A percentile compares a stretch with the other conserved stretches of the same genome.
Evolutionary conservation across 306 rosid species (phyloP).

Genomic region (Styphnolobium japonicum): DNA sequence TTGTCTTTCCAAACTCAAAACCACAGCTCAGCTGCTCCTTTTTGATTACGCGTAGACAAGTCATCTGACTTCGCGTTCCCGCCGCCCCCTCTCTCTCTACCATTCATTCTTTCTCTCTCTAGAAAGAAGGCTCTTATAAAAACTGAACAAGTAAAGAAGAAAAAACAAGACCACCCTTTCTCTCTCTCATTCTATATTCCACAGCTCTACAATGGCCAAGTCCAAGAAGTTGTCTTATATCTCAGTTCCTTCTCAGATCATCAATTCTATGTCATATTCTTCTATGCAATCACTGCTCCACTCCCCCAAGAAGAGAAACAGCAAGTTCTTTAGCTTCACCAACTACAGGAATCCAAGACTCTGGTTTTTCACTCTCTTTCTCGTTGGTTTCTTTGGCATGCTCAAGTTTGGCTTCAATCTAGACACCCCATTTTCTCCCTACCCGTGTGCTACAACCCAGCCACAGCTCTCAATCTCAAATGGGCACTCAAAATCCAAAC

Average conservation of each 20-base stretch:
- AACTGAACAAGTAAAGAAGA: background rate
- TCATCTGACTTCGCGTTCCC: conserved; percentile 38
- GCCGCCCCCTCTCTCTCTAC: conserved; percentile 45
- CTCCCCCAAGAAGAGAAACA: conserved; percentile 64
- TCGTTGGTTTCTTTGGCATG: conserved; percentile 50
- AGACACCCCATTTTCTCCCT: conserved; percentile 36
- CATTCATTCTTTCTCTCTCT: background rate
- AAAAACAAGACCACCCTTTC: background rate
- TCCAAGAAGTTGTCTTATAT: conserved; percentile 75
- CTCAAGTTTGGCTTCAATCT: conserved; percentile 46
- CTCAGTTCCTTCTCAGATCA: conserved; percentile 91
- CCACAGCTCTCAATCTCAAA: conserved; percentile 26
- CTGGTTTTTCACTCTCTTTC: conserved; percentile 49
- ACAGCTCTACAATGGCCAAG: conserved; percentile 50
- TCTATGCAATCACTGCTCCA: conserved; percentile 68
- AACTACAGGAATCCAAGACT: conserved; percentile 44
- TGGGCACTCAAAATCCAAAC: conserved; percentile 35
- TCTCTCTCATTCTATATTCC: conserved; percentile 12
- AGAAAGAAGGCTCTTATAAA: background rate
- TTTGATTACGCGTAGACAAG: conserved; percentile 37
- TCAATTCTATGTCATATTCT: conserved; percentile 73
- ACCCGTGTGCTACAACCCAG: conserved; percentile 52
- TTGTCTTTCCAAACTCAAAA: background rate
- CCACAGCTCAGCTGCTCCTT: background rate
- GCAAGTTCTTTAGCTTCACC: conserved; percentile 27